Evolutionary conservation across 2,329 filamentous ascomycete species (phyloP), one percentile per base, ranked within the genome.

Genomic region (Calonectria montana): DNA sequence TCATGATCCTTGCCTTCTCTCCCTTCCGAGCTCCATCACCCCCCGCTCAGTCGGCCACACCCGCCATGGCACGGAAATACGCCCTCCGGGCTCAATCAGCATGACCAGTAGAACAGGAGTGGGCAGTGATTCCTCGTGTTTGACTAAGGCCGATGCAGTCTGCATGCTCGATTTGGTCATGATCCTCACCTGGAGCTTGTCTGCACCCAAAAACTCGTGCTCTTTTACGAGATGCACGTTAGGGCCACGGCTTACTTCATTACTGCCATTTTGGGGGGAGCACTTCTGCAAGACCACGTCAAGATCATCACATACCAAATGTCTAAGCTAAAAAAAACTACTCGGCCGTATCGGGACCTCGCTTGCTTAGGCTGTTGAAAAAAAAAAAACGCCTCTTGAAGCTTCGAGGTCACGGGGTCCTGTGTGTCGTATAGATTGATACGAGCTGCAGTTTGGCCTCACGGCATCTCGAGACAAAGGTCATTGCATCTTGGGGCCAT

Each of bases 201-300:
- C 31, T 39, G 45, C 31, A 50, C 27, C 31, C 41, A 15, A 65
- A 27, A 15, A 45, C 21, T 23, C 35, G 29, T 27, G 31, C n/a
- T 9, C 29, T 25, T 25, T 59, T 65, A 50, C 45, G 31, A 65
- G 37, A 43, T 45, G 39, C 37, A 23, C 39, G 45, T 62, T 62
- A 21, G 39, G 39, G 57, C 53, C 53, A 18, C 25, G 39, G 25
- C 35, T 35, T 25, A 25, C 35, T 35, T 39, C 21, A 62, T 41
- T 31, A 41, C 48, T 64, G 61, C 53, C 69, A 65, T 53, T 50
- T 77, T 57, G 48, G 53, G 43, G 67, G 70, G 31, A 59, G 35
- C 53, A 39, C 53, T 31, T 69, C 75, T 72, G 68, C 66, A 76
- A 76, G 77, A 76, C 75, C 73, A 76, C 75, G 53, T 39, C 71